Conservation (phyloP, 768 basidiomycete genomes). For the Rhizopogon roseolus region DNA sequence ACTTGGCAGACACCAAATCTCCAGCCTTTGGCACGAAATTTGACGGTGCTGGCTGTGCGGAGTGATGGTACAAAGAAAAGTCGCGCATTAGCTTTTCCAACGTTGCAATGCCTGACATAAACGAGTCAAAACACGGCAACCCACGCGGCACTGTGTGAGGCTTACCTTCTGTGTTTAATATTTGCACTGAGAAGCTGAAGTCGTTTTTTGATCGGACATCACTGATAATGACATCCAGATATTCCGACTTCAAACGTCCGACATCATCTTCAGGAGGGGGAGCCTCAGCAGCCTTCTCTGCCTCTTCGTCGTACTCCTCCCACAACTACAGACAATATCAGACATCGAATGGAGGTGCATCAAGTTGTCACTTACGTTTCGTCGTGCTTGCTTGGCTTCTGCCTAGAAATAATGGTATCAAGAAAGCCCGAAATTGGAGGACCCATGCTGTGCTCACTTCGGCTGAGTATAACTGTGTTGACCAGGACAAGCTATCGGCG, state of each 20-base stretch:
- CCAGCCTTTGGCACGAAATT: constrained; percentile 79
- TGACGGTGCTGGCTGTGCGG: constrained; percentile 48
- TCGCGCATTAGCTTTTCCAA: constrained; percentile 94
- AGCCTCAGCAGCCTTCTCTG: constrained; percentile 49
- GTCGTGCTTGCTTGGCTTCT: constrained; percentile 75
- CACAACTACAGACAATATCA: constrained; percentile 57
- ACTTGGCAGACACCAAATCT: constrained; percentile 91
- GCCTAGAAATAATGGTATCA: constrained; percentile 35
- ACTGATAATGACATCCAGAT: constrained; percentile 89
- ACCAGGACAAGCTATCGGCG: constrained; percentile 77
- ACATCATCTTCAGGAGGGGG: constrained; percentile 38
- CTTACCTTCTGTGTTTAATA: constrained; percentile 86
- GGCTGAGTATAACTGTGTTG: constrained; percentile 73
- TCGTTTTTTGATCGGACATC: constrained; percentile 72
- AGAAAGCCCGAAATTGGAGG: not conserved
- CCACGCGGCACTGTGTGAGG: not conserved
- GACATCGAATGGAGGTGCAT: not conserved
- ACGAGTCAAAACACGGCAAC: not conserved
- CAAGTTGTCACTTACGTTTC: constrained; percentile 54
- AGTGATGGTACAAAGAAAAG: constrained; percentile 82
- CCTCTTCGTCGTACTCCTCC: constrained; percentile 76
- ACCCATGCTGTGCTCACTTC: constrained; percentile 46
- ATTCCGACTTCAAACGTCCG: constrained; percentile 72
- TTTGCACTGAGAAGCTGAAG: constrained; percentile 88
- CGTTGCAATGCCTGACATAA: constrained; percentile 70